These are phyloP conservation scores for Astrothelium subdiscretum DNA, from an alignment of 495 filamentous ascomycete genomes.

Conservation along the genomic window DNA sequence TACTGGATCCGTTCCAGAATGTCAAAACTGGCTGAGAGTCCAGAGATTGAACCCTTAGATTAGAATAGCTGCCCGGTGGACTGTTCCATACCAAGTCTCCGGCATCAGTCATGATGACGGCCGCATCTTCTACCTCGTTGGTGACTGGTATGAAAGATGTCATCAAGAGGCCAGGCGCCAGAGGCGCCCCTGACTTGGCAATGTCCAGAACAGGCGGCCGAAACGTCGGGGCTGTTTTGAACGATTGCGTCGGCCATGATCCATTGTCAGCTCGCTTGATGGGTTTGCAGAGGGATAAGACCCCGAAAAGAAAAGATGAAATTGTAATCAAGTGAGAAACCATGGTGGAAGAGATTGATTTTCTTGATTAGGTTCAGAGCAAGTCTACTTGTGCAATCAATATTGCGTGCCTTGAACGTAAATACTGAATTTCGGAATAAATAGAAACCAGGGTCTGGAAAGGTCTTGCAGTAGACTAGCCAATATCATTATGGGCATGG, in stretches of 20 bases:
- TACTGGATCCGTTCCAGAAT: slow-evolving; percentile 12
- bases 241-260: slow-evolving; percentile 12
- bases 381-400: not conserved
- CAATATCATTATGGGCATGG: not conserved
- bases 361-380: not conserved
- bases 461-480: not conserved
- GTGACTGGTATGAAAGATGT: slow-evolving; percentile 8
- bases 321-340: not conserved
- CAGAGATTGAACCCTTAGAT: slow-evolving; percentile 7
- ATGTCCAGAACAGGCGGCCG: slow-evolving; percentile 7
- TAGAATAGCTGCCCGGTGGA: slow-evolving; percentile 4
- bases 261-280: slow-evolving; percentile 3
- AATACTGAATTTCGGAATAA: not conserved
- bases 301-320: not conserved
- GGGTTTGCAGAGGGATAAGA: not conserved
- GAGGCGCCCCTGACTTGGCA: not conserved
- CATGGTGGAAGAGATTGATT: not conserved
- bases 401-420: not conserved
- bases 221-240: slow-evolving; percentile 10
- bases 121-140: slow-evolving; percentile 5
- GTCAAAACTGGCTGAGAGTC: slow-evolving; percentile 6
- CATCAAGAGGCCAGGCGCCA: slow-evolving; percentile 5
- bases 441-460: not conserved
- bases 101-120: slow-evolving; percentile 11
- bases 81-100: slow-evolving; percentile 15